Evolutionary conservation across 495 filamentous ascomycete species (phyloP).

Genomic region (Neohortaea acidophila): DNA sequence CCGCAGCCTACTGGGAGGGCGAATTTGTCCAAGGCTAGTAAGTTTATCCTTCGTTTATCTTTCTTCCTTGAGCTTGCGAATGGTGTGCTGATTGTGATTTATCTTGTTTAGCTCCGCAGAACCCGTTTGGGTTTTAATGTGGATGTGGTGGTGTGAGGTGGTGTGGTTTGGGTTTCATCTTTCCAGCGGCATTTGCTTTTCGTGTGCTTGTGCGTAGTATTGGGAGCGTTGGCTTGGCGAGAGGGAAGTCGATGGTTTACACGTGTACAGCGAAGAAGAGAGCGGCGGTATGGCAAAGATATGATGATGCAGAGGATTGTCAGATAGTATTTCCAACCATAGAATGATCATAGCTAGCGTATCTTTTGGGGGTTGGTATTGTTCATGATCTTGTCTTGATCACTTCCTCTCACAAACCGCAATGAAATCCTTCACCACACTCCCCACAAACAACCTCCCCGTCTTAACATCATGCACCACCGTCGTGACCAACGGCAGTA

Average conservation of each 20-base stretch:
- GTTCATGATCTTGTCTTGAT: constrained; percentile 1
- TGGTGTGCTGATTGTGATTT: not conserved
- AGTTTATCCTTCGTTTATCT: constrained; percentile 33
- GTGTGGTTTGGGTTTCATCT: too few relatives aligned
- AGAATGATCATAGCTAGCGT: too few relatives aligned
- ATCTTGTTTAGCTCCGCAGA: constrained; percentile 55
- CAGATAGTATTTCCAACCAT: too few relatives aligned
- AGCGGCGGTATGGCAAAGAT: too few relatives aligned
- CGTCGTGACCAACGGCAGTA: not conserved
- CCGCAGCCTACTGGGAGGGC: constrained; percentile 88
- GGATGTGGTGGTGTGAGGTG: too few relatives aligned
- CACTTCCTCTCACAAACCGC: constrained; percentile 1
- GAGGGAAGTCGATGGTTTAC: too few relatives aligned
- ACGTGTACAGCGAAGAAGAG: too few relatives aligned
- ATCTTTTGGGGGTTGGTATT: too few relatives aligned
- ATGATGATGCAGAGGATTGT: too few relatives aligned
- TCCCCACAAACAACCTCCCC: not conserved
- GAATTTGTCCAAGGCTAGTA: constrained; percentile 88
- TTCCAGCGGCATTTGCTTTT: too few relatives aligned
- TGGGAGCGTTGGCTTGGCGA: too few relatives aligned
- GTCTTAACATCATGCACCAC: constrained; percentile 3
- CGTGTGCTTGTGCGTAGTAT: too few relatives aligned
- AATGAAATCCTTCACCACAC: not conserved
- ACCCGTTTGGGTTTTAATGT: constrained; percentile 73
- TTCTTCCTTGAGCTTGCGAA: not conserved